Base-by-base conservation (phyloP, 306 rosid species). In the Chamaecrista fasciculata region DNA sequence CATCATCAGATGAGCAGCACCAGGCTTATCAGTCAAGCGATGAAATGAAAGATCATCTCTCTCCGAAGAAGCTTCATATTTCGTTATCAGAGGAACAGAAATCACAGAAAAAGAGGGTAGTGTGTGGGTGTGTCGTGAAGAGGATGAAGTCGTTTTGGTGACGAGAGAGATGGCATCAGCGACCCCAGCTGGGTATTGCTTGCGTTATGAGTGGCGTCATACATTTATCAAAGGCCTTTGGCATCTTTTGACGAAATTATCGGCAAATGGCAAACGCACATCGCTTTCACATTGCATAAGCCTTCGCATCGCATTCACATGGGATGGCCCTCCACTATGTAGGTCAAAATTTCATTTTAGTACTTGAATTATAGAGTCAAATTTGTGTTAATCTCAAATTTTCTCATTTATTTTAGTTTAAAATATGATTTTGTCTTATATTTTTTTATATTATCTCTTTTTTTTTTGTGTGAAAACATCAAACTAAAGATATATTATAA, bases 71-170 rank as follows among this genome's bases (percentile, higher is more conserved):
- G 65, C 66, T 89, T 89, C 90, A 71, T 37, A 73, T 84, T 34
- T 86, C 88, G 71, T 69, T 79, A 57, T 81, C 85, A 77, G 34
- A 20, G 33, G 24, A 20, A 28, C 39, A 56, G 36, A 52, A 49
- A 58, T 28, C 70, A 65, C 43, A 74, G 76, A 55, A 64, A 68
- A 66, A 59, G 1, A 62, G 14, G 19, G 15, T 0, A 52, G 1
- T 23, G 53, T 64, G 75, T 0, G 39, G 5, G 28, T n/a, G 66
- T 19, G 69, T 80, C 64, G 70, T 47, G 39, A 18, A 50, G 57
- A n/a, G 67, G 83, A 64, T 86, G 97, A 87, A 87, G 95, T 91
- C 81, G 85, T 76, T 70, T 60, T 3, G 52, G 49, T 88, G 94
- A 91, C 92, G 89, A 68, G 2, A 16, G 62, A 40, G 49, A 34